Base-by-base conservation (phyloP, 306 rosid genomes). In the Cicer yamashitae region DNA sequence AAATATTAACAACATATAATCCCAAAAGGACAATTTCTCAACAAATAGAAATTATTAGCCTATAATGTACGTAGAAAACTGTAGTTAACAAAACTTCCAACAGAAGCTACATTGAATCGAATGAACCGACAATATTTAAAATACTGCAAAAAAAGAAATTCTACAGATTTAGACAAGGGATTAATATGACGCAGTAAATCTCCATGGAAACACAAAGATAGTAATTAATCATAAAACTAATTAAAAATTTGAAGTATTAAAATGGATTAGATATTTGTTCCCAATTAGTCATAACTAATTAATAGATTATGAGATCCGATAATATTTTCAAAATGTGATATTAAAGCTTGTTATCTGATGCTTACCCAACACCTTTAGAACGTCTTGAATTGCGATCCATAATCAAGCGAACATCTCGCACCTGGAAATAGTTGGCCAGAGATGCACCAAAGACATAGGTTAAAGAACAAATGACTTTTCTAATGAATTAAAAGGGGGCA, bases 381-480 rank as follows among this genome's bases (percentile, higher is more conserved):
- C 99, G 97, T 70, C 97, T 89, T 63, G 97, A 90, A 86, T 85
- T 94, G 67, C 99, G 97, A 81, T 92, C 99, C 99, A 94, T 89
- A 81, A 94, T 94, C 70, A 94, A 90, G 45, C 97, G 96, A 76
- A 92, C 99, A 77, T 94, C 99, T 50, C 99, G 97, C 63, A 94
- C 99, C 99, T 94, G 81, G 57, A 80, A 68, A 77, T 20, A 53
- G 72, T 39, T 61, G 59, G 44, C 37, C 69, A 56, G 43, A 71
- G 14, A 56, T 39, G 54, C 71, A 37, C 56, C 43, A 17, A 37
- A 74, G 60, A 57, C 20, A 52, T n/a, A 13, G 65, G 54, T 65
- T 14, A 50, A 77, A 78, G 59, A 81, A 65, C 37, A 59, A 37
- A 40, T 25, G 25, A 7, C 8, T 62, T 38, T 59, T n/a, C 14